Evolutionary conservation across 495 filamentous ascomycete genomes (phyloP).

Genomic region (Pseudoneurospora amorphoporcata): DNA sequence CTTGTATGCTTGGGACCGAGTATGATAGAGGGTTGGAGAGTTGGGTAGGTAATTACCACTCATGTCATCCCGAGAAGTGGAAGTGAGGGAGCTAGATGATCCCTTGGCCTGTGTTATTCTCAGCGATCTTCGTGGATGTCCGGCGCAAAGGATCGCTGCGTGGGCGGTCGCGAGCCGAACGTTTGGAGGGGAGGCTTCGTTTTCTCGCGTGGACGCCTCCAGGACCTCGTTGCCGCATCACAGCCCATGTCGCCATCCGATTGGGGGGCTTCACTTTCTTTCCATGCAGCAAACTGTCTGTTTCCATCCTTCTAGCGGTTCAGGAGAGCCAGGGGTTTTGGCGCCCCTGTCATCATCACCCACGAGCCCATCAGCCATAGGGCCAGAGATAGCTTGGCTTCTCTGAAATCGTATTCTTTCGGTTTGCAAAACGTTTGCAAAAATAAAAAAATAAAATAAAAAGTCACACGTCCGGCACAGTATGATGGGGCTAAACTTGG

Average conservation of each 20-base stretch:
- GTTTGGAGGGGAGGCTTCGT: background rate
- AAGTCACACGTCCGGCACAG: background rate
- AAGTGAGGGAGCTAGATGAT: background rate
- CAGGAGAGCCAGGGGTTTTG: background rate
- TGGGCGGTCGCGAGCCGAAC: background rate
- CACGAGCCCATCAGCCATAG: background rate
- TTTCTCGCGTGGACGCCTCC: background rate
- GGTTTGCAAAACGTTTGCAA: background rate
- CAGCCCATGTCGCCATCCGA: background rate
- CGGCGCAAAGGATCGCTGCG: background rate
- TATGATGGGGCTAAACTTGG: background rate
- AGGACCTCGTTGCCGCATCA: background rate
- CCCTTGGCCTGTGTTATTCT: background rate
- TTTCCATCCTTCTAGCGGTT: background rate
- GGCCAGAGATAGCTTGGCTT: background rate
- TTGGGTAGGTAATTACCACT: background rate
- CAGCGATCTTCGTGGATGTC: background rate
- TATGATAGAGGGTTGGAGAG: background rate
- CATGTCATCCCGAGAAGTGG: background rate
- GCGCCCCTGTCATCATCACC: background rate
- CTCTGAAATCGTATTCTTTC: background rate
- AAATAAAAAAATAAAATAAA: too few relatives aligned
- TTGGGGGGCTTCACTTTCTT: background rate
- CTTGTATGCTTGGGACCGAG: background rate
- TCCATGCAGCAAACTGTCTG: background rate